phyloP scores from a whole-genome alignment of 176 grass and related monocot genomes.

The Triticum timopheevii region DNA sequence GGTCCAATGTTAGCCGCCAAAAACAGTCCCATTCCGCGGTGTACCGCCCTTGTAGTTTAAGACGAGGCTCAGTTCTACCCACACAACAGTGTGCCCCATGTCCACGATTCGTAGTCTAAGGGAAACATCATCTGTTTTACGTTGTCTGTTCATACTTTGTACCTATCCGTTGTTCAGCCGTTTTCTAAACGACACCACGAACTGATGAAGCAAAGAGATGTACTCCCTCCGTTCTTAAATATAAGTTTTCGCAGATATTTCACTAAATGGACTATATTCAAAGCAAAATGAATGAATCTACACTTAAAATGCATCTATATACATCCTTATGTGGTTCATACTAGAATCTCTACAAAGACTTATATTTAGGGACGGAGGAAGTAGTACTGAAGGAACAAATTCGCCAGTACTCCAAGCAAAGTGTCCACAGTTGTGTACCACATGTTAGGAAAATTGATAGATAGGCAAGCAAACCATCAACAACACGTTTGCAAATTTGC shows the following conservation, averaged over 20 bases:
- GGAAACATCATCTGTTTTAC: not conserved
- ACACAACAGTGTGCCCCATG: not conserved
- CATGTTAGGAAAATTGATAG: not conserved
- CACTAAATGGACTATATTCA: no score
- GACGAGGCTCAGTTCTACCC: not conserved
- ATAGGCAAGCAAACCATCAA: not conserved
- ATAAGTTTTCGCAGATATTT: no score
- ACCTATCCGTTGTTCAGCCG: not conserved
- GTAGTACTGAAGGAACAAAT: not conserved
- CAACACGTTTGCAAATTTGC: not conserved
- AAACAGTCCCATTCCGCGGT: no score
- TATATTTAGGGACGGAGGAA: no score
- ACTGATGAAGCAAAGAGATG: not conserved
- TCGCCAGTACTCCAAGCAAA: not conserved
- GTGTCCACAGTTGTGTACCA: not conserved
- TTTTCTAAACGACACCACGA: not conserved
- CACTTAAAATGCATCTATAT: no score
- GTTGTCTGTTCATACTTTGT: not conserved
- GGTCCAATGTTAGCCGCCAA: no score
- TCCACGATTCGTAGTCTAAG: not conserved
- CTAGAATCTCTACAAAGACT: no score
- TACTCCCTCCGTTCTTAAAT: no score
- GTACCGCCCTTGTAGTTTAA: no score
- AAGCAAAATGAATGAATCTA: no score
- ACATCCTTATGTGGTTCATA: no score